Evolutionary conservation across 2,329 filamentous ascomycete genomes (phyloP).

Genomic region (Colletotrichum cordylinicola): DNA sequence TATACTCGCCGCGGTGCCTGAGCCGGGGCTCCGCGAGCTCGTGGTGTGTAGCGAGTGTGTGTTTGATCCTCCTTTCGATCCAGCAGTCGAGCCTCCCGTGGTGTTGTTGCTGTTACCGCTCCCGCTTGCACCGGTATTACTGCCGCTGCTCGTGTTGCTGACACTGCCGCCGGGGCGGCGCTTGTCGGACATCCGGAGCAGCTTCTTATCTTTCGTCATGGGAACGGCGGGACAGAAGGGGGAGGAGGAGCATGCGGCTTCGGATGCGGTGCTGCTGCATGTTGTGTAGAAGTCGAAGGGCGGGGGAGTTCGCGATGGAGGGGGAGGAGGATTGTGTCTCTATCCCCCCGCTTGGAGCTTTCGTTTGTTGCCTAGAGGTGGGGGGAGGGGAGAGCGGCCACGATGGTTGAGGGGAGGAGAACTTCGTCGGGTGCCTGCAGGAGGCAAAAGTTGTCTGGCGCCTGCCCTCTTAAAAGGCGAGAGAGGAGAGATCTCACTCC

Average conservation of each 20-base stretch:
- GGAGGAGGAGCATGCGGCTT: background rate
- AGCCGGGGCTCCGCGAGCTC: constrained; percentile 28
- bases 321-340: background rate
- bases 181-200: constrained; percentile 39
- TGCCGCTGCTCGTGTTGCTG: constrained; percentile 22
- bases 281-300: background rate
- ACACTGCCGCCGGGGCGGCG: constrained; percentile 39
- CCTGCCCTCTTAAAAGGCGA: background rate
- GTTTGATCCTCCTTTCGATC: constrained; percentile 1
- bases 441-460: background rate
- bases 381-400: background rate
- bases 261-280: constrained; percentile 18
- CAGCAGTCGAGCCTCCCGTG: background rate
- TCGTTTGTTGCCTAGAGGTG: background rate
- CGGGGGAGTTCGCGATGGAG: background rate
- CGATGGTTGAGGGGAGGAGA: background rate
- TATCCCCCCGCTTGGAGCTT: background rate
- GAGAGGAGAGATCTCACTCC: background rate
- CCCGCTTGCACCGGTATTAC: constrained; percentile 24
- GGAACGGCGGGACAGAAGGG: constrained; percentile 1
- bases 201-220: constrained; percentile 27
- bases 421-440: background rate
- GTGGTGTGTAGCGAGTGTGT: constrained; percentile 33
- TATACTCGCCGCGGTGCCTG: constrained; percentile 30
- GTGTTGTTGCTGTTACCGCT: constrained; percentile 24